Evolutionary conservation across 2,329 filamentous ascomycete species (phyloP).

Genomic region (Colletotrichum destructivum): DNA sequence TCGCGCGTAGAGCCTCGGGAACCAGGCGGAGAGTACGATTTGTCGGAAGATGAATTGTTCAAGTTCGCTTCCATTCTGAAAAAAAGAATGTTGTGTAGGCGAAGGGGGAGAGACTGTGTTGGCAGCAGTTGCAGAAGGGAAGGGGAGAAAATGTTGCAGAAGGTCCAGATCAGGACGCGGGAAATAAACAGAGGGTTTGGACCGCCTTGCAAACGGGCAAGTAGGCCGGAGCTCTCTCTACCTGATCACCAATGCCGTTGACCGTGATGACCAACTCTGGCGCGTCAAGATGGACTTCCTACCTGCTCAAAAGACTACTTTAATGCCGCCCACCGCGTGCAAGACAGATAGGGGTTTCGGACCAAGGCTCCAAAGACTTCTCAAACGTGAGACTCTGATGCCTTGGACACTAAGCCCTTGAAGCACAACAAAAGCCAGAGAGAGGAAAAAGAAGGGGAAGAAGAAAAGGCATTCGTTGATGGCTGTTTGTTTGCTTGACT

Average conservation of each 20-base stretch:
- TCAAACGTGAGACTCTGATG: slow-evolving; percentile 29
- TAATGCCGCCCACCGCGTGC: slow-evolving; percentile 23
- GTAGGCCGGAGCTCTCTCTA: slow-evolving; percentile 21
- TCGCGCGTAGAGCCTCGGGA: slow-evolving; percentile 35
- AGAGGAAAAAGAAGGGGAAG: too few relatives aligned
- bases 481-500: slow-evolving; percentile 40
- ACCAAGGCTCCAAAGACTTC: slow-evolving; percentile 34
- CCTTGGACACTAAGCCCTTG: slow-evolving; percentile 26
- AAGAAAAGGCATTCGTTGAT: slow-evolving; percentile 23
- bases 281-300: slow-evolving; percentile 2
- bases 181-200: slow-evolving; percentile 13
- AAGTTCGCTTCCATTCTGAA: slow-evolving; percentile 34
- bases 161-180: slow-evolving; percentile 17
- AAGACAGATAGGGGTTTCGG: slow-evolving; percentile 2
- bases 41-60: slow-evolving; percentile 34
- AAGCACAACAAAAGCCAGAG: slow-evolving; percentile 7
- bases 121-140: background rate
- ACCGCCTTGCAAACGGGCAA: slow-evolving; percentile 37
- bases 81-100: background rate
- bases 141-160: background rate
- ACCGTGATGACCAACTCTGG: slow-evolving; percentile 28
- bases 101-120: background rate
- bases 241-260: slow-evolving; percentile 31
- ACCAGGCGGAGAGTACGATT: slow-evolving; percentile 30
- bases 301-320: slow-evolving; percentile 30